These are phyloP conservation scores for Russula brevipes DNA, from an alignment of 768 basidiomycete species.

Conservation along the genomic window DNA sequence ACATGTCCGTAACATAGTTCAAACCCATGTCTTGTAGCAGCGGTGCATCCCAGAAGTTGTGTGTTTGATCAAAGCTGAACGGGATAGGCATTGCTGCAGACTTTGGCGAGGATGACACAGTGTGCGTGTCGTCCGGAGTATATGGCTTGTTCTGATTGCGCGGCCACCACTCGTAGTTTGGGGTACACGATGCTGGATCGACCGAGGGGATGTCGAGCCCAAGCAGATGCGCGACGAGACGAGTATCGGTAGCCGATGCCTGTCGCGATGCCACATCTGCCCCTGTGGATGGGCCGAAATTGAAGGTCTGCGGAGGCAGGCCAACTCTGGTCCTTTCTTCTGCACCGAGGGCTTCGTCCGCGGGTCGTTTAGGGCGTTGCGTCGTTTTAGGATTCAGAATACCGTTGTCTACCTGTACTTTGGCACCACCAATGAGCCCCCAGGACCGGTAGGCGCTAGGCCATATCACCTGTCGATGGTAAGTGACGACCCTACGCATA, in stretches of 20 bases:
- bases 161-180: slow-evolving; percentile 25
- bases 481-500: slow-evolving; percentile 43
- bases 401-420: slow-evolving; percentile 23
- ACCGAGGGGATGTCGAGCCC: slow-evolving; percentile 21
- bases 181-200: slow-evolving; percentile 13
- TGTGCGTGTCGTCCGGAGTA: slow-evolving; percentile 10
- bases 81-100: slow-evolving; percentile 23
- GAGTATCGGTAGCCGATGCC: slow-evolving; percentile 11
- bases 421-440: slow-evolving; percentile 25
- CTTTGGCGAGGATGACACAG: slow-evolving; percentile 21
- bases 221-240: slow-evolving; percentile 24
- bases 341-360: slow-evolving; percentile 24
- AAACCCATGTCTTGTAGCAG: slow-evolving; percentile 8
- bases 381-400: slow-evolving; percentile 7
- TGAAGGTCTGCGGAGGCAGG: not conserved
- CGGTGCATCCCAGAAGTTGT: slow-evolving; percentile 21
- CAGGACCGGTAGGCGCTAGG: slow-evolving; percentile 23
- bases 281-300: not conserved
- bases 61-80: slow-evolving; percentile 24
- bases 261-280: not conserved
- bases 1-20: slow-evolving; percentile 7
- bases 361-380: slow-evolving; percentile 19
- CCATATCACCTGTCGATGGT: slow-evolving; percentile 53
- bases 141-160: slow-evolving; percentile 13
- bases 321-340: not conserved